Percentiles rank a stretch among this genome's conserved stretches.
Evolutionary conservation across 305 asterid species (phyloP).

Genomic region (Striga hermonthica): DNA sequence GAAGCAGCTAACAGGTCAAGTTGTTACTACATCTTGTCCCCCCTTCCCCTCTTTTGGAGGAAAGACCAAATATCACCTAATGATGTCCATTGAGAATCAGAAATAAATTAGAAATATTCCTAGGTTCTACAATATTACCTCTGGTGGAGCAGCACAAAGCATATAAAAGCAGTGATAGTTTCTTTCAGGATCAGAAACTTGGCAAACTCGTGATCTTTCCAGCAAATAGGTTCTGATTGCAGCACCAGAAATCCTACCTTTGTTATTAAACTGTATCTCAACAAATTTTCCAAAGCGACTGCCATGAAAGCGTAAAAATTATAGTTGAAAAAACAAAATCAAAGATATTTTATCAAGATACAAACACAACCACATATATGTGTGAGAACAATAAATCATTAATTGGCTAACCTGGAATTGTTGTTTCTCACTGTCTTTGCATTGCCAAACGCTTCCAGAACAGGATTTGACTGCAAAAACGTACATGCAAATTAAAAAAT

Average conservation of each 20-base stretch:
- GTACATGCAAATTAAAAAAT: not conserved
- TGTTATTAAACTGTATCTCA: constrained; percentile 63
- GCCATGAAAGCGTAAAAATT: constrained; percentile 29
- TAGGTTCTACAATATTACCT: constrained; percentile 43
- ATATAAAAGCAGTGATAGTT: constrained; percentile 88
- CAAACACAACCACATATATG: constrained; percentile 9
- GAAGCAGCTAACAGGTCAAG: constrained; percentile 2
- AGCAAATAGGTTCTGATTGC: constrained; percentile 79
- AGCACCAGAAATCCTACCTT: constrained; percentile 69
- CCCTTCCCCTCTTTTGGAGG: not conserved
- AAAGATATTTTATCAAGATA: constrained; percentile 18
- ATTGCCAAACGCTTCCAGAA: constrained; percentile 79
- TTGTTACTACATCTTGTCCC: not conserved
- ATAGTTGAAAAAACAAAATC: constrained; percentile 5
- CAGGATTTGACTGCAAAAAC: constrained; percentile 68
- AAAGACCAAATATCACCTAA: not conserved
- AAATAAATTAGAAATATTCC: constrained; percentile 1
- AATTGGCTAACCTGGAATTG: constrained; percentile 55
- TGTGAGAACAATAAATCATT: not conserved
- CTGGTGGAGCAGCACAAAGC: constrained; percentile 84
- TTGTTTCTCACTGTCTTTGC: constrained; percentile 77
- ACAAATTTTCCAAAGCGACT: constrained; percentile 86
- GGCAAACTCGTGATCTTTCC: constrained; percentile 81
- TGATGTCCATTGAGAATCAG: not conserved
- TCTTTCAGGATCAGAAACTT: constrained; percentile 87